phyloP scores from a whole-genome alignment of 2,329 filamentous ascomycete species.

The Aspergillus hortae region DNA sequence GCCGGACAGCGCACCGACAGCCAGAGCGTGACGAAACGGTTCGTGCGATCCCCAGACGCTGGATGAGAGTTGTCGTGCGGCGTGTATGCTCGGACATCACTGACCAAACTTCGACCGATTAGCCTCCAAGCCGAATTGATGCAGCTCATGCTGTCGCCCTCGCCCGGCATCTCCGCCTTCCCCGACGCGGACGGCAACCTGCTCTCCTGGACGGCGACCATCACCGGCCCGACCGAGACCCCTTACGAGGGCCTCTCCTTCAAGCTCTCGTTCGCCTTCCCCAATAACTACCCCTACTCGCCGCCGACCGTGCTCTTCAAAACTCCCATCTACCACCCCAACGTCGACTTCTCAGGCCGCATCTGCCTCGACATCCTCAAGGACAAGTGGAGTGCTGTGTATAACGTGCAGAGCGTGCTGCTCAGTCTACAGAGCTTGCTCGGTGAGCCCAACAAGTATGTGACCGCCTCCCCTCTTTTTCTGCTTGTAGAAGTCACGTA shows the following conservation, averaged over 20 bases:
- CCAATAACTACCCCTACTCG: slow-evolving; percentile 86
- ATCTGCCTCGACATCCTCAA: slow-evolving; percentile 98
- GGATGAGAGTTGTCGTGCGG: too few species aligned
- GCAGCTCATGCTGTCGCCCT: slow-evolving; percentile 94
- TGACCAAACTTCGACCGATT: slow-evolving; percentile 6
- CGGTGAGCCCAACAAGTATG: slow-evolving; percentile 97
- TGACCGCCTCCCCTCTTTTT: background rate
- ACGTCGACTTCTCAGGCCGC: slow-evolving; percentile 93
- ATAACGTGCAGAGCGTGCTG: slow-evolving; percentile 92
- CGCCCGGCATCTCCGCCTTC: slow-evolving; percentile 92
- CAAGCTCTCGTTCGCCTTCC: slow-evolving; percentile 90
- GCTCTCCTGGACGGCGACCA: slow-evolving; percentile 89
- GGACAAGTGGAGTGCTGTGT: slow-evolving; percentile 98
- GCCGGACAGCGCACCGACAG: slow-evolving; percentile 59
- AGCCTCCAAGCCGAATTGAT: slow-evolving; percentile 97
- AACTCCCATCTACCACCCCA: slow-evolving; percentile 98
- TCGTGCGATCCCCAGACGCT: slow-evolving; percentile 9
- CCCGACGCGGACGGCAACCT: slow-evolving; percentile 86
- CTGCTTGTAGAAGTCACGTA: background rate
- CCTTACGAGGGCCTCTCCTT: slow-evolving; percentile 85
- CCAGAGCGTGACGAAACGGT: slow-evolving; percentile 77
- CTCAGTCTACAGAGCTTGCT: slow-evolving; percentile 91
- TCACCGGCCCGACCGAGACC: slow-evolving; percentile 84
- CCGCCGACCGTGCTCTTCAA: slow-evolving; percentile 93
- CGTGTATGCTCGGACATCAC: background rate